These are phyloP conservation scores for Chaetomidium leptoderma DNA, from an alignment of 495 filamentous ascomycete species.

Conservation along the genomic window DNA sequence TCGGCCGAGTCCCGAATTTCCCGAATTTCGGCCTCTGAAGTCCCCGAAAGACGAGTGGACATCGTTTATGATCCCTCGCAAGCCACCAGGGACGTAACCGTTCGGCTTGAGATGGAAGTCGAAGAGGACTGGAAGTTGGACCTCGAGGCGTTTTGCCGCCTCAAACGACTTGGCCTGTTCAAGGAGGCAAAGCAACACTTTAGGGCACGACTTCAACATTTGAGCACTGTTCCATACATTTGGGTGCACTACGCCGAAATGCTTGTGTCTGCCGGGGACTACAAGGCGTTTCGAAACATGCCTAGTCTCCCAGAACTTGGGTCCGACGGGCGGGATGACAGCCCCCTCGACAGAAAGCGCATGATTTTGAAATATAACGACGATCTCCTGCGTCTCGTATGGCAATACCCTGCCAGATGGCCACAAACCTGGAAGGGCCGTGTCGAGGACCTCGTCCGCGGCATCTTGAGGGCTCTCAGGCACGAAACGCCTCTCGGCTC, in stretches of 20 bases:
- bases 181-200: constrained; percentile 22
- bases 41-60: constrained; percentile 6
- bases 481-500: no score
- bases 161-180: constrained; percentile 24
- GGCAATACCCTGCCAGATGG: no score
- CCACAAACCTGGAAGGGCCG: no score
- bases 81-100: constrained; percentile 16
- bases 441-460: no score
- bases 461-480: no score
- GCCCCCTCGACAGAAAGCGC: no score
- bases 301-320: not conserved
- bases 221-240: constrained; percentile 15
- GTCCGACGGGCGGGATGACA: no score
- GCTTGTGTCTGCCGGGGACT: constrained; percentile 21
- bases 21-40: not conserved
- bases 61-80: constrained; percentile 21
- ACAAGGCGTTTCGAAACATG: constrained; percentile 3
- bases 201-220: constrained; percentile 5
- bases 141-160: constrained; percentile 23
- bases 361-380: no score
- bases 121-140: constrained; percentile 21
- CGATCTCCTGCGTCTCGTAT: no score
- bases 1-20: no score
- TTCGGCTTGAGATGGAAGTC: constrained; percentile 16
- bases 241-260: constrained; percentile 23